Evolutionary conservation across 768 basidiomycete species (phyloP).

Genomic region (Lentinula sp.): DNA sequence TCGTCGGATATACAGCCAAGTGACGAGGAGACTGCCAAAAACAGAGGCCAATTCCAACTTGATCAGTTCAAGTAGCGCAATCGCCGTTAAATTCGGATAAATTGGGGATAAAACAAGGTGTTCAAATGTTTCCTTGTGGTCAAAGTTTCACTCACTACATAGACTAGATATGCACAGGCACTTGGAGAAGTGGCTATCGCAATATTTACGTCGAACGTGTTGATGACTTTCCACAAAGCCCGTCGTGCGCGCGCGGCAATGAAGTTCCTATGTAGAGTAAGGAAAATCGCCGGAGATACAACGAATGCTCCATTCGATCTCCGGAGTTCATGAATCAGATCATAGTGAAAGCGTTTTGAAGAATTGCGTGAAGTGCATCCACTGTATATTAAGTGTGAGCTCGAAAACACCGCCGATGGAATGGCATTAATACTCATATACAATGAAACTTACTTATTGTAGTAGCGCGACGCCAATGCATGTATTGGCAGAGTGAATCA

Average conservation of each 20-base stretch:
- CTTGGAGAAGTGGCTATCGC: not conserved
- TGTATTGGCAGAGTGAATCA: too few relatives aligned
- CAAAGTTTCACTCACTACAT: not conserved
- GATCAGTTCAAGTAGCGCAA: not conserved
- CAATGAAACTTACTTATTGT: too few relatives aligned
- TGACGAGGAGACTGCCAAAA: not conserved
- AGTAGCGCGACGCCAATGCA: too few relatives aligned
- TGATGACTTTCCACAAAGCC: not conserved
- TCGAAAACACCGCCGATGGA: too few relatives aligned
- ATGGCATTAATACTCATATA: too few relatives aligned
- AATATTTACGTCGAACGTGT: not conserved
- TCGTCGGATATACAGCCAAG: not conserved
- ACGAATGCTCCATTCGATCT: not conserved
- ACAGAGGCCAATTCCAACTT: not conserved
- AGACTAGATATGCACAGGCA: not conserved
- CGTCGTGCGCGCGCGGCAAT: not conserved
- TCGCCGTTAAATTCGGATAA: not conserved
- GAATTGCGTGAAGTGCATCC: too few relatives aligned
- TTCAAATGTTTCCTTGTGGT: not conserved
- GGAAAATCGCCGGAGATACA: not conserved
- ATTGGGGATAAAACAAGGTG: not conserved
- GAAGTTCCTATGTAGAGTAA: not conserved
- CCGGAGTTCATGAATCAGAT: too few relatives aligned
- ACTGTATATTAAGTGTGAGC: too few relatives aligned
- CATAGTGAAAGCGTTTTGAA: too few relatives aligned